Conservation (phyloP, 768 basidiomycete species). For the Trametes sanguinea region DNA sequence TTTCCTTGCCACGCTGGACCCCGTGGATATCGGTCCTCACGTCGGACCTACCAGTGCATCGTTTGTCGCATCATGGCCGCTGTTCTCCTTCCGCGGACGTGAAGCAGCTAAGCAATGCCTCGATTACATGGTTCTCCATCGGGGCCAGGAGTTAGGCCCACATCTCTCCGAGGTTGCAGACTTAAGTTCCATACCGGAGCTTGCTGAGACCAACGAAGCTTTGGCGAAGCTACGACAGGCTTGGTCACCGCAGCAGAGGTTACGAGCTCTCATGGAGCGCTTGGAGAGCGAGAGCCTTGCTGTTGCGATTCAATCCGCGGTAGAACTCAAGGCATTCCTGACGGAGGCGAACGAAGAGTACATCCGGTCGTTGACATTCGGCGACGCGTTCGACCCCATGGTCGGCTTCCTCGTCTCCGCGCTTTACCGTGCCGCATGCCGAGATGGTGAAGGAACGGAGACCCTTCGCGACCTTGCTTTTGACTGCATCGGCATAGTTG, state of each 20-base stretch:
- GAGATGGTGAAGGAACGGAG: constrained; percentile 79
- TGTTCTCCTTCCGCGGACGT: constrained; percentile 54
- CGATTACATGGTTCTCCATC: constrained; percentile 66
- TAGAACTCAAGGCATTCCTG: constrained; percentile 75
- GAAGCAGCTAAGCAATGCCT: constrained; percentile 60
- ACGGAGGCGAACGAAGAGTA: constrained; percentile 48
- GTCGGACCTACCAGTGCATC: constrained; percentile 87
- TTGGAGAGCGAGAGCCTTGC: constrained; percentile 77
- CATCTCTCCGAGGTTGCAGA: constrained; percentile 82
- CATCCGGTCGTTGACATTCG: constrained; percentile 66
- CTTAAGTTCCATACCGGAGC: constrained; percentile 68
- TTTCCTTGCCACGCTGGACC: constrained; percentile 70
- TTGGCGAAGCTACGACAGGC: constrained; percentile 48
- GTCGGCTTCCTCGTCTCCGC: constrained; percentile 68
- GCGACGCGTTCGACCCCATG: constrained; percentile 82
- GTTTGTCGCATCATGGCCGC: constrained; percentile 75
- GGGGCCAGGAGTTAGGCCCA: constrained; percentile 52
- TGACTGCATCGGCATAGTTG: constrained; percentile 89
- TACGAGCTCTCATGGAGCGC: constrained; percentile 73
- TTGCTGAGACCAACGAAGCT: constrained; percentile 44
- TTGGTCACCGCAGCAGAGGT: constrained; percentile 54
- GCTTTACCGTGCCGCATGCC: constrained; percentile 68
- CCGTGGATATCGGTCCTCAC: constrained; percentile 76
- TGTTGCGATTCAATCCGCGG: constrained; percentile 70
- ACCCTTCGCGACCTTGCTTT: constrained; percentile 69